These are phyloP conservation scores for Lenwebbia sp. DNA, from an alignment of 345 rosid species.

Conservation along the genomic window DNA sequence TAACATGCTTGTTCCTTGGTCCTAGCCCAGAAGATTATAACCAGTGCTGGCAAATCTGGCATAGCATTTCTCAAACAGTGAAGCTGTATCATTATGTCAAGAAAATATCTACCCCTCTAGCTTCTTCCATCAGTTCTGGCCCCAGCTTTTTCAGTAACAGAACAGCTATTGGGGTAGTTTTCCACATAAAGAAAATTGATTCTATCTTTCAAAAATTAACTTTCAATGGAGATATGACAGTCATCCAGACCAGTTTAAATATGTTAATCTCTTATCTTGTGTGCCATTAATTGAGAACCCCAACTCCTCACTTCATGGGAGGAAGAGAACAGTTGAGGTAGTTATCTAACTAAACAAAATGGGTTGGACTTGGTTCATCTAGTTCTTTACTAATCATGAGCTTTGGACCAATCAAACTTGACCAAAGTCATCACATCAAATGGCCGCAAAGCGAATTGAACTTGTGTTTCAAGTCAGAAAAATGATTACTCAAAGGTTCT, in stretches of 20 bases:
- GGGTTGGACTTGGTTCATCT: background rate
- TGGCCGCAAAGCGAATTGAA: background rate
- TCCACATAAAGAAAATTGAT: slow-evolving; percentile 35
- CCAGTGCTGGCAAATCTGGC: background rate
- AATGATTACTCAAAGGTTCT: background rate
- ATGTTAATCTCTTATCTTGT: background rate
- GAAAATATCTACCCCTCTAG: slow-evolving; percentile 56
- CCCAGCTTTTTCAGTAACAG: slow-evolving; percentile 76
- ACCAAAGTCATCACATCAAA: background rate
- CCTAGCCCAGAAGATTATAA: background rate
- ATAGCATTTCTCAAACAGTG: background rate
- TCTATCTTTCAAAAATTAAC: background rate
- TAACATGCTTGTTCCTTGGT: background rate
- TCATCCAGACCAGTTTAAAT: background rate
- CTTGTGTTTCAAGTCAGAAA: background rate
- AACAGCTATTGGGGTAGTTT: slow-evolving; percentile 75
- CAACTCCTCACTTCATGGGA: background rate
- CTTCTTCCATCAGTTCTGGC: slow-evolving; percentile 84
- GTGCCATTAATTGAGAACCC: background rate
- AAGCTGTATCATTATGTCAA: background rate
- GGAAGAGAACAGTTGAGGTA: background rate
- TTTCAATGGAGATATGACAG: background rate
- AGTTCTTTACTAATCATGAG: background rate
- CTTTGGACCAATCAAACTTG: background rate
- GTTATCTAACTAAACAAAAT: background rate